A percentile compares a stretch with the other conserved stretches of the same genome.
Conservation (phyloP, 257 asterid species). For the Anisodus acutangulus region DNA sequence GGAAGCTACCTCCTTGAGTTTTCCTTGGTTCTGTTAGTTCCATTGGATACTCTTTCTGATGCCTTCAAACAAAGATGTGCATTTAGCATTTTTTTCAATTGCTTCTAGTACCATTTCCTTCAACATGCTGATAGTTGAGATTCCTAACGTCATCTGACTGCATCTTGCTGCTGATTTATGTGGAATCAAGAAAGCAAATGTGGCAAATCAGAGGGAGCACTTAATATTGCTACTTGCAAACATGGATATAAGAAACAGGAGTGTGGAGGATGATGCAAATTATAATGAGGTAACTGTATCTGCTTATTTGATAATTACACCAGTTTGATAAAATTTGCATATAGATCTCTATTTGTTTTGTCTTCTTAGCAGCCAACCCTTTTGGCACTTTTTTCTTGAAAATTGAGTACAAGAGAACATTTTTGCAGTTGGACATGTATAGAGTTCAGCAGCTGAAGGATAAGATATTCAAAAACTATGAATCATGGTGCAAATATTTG, state of each 20-base stretch:
- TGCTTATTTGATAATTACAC: slow-evolving; percentile 31
- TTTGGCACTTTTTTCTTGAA: slow-evolving; percentile 24
- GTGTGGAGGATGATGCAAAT: slow-evolving; percentile 41
- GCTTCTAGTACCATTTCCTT: slow-evolving; percentile 25
- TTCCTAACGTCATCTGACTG: slow-evolving; percentile 38
- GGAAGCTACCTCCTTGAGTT: slow-evolving; percentile 22
- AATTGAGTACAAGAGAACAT: slow-evolving; percentile 19
- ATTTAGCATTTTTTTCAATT: background rate
- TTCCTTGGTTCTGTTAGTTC: background rate
- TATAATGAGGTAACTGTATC: slow-evolving; percentile 57
- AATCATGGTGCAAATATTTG: slow-evolving; percentile 88
- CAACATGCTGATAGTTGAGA: slow-evolving; percentile 26
- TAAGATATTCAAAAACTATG: slow-evolving; percentile 78
- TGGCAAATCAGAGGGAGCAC: slow-evolving; percentile 98
- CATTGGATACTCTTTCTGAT: background rate
- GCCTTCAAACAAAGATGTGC: slow-evolving; percentile 15
- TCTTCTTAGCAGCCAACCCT: background rate
- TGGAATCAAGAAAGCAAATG: slow-evolving; percentile 89
- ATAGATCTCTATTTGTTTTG: slow-evolving; percentile 11
- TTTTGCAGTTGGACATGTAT: slow-evolving; percentile 66
- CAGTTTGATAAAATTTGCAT: slow-evolving; percentile 24
- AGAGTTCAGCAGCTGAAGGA: slow-evolving; percentile 71
- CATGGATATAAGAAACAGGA: slow-evolving; percentile 78
- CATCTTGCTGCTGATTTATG: slow-evolving; percentile 36
- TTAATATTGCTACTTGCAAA: slow-evolving; percentile 92